Evolutionary conservation across 202 grass and related monocot genomes (phyloP).

Genomic region (Hordeum pubiflorum): DNA sequence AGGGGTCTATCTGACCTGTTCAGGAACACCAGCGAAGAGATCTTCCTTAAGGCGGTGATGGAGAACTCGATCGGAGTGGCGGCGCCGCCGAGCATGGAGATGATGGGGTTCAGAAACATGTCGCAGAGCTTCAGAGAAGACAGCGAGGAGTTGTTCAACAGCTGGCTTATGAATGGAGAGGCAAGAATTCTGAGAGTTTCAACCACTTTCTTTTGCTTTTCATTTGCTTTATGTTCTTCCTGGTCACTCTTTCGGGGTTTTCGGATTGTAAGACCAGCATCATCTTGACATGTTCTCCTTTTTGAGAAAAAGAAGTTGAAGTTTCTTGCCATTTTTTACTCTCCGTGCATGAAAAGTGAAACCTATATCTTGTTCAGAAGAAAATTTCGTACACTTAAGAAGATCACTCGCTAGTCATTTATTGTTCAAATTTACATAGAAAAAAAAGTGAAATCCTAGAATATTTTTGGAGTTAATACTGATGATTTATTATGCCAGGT

Average conservation of each 20-base stretch:
- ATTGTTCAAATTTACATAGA: background rate
- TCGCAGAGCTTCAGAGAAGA: constrained; percentile 53
- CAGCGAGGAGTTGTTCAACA: constrained; percentile 65
- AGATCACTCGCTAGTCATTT: background rate
- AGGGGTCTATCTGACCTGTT: constrained; percentile 55
- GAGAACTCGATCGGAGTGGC: constrained; percentile 52
- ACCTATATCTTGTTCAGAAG: background rate
- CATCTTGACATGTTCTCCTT: background rate
- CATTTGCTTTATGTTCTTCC: background rate
- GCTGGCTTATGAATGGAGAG: constrained; percentile 73
- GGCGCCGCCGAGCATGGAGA: constrained; percentile 53
- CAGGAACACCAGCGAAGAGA: constrained; percentile 73
- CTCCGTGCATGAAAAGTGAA: background rate
- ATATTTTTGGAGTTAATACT: background rate
- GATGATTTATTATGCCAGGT: background rate
- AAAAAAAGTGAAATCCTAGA: background rate
- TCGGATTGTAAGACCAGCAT: background rate
- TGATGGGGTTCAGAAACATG: constrained; percentile 53
- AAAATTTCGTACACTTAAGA: background rate
- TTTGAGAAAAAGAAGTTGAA: background rate
- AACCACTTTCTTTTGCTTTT: background rate
- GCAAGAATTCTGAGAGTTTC: constrained; percentile 25
- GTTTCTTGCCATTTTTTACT: background rate
- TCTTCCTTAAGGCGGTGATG: constrained; percentile 61
- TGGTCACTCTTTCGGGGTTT: background rate